phyloP scores from a whole-genome alignment of 495 filamentous ascomycete species.

The Penicillium ochrochloron region DNA sequence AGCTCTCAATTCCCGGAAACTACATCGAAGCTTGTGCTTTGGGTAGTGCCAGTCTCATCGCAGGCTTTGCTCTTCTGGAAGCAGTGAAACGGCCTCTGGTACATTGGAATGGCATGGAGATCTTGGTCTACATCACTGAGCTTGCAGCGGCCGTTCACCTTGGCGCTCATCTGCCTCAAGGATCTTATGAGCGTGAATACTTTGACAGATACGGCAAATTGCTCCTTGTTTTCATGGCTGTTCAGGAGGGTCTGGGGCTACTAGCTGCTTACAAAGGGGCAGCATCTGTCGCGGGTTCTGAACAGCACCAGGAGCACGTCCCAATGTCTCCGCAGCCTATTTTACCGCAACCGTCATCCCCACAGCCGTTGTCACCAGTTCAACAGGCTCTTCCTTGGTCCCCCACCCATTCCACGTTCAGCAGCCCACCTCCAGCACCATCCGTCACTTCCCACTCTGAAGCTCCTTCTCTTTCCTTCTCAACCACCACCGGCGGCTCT shows the following conservation, averaged over 20 bases:
- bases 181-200: slow-evolving; percentile 39
- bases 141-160: slow-evolving; percentile 45
- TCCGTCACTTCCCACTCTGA: slow-evolving; percentile 18
- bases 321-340: slow-evolving; percentile 10
- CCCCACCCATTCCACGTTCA: slow-evolving; percentile 23
- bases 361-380: slow-evolving; percentile 10
- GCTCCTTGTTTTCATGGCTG: slow-evolving; percentile 47
- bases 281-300: not conserved
- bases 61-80: slow-evolving; percentile 47
- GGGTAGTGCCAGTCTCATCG: slow-evolving; percentile 46
- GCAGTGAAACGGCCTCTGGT: slow-evolving; percentile 41
- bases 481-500: slow-evolving; percentile 34
- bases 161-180: slow-evolving; percentile 43
- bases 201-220: slow-evolving; percentile 51
- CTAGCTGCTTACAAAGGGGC: slow-evolving; percentile 31
- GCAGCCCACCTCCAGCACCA: slow-evolving; percentile 2
- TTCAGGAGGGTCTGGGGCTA: slow-evolving; percentile 43
- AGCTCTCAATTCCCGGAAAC: slow-evolving; percentile 40
- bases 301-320: slow-evolving; percentile 12
- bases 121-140: slow-evolving; percentile 50
- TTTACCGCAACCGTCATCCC: slow-evolving; percentile 12
- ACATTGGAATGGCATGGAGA: slow-evolving; percentile 50
- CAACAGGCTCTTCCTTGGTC: slow-evolving; percentile 22
- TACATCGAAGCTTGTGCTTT: slow-evolving; percentile 49
- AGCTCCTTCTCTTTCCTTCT: slow-evolving; percentile 40